phyloP scores from a whole-genome alignment of 2,329 filamentous ascomycete genomes.

The Aureobasidium lini region DNA sequence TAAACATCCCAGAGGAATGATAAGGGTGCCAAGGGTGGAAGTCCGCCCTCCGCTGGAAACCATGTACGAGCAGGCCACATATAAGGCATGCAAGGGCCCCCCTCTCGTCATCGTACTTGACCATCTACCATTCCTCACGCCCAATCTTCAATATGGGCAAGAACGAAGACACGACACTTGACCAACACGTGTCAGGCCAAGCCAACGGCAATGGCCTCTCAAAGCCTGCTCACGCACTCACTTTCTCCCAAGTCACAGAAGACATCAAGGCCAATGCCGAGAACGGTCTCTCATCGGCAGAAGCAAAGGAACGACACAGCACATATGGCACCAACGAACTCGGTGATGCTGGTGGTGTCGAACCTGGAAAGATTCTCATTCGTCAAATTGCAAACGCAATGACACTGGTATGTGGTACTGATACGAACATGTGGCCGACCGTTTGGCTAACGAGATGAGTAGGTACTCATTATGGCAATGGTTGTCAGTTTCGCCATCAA shows the following conservation, averaged over 20 bases:
- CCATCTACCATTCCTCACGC: not conserved
- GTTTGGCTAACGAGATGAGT: not conserved
- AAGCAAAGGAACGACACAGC: slow-evolving; percentile 52
- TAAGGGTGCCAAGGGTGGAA: slow-evolving; percentile 10
- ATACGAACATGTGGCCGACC: not conserved
- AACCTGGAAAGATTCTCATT: slow-evolving; percentile 63
- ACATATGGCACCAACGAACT: slow-evolving; percentile 63
- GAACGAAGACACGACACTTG: slow-evolving; percentile 28
- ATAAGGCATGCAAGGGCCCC: slow-evolving; percentile 10
- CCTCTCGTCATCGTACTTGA: not conserved
- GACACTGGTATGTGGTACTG: slow-evolving; percentile 49
- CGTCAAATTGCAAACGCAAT: slow-evolving; percentile 72
- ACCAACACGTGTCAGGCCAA: slow-evolving; percentile 37
- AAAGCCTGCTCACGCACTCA: slow-evolving; percentile 55
- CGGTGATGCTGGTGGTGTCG: slow-evolving; percentile 59
- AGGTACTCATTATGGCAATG: slow-evolving; percentile 42
- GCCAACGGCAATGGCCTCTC: slow-evolving; percentile 46
- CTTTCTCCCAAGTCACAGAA: slow-evolving; percentile 45
- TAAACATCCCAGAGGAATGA: slow-evolving; percentile 3
- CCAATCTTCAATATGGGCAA: slow-evolving; percentile 29
- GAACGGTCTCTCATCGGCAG: slow-evolving; percentile 54
- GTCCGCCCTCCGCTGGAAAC: not conserved
- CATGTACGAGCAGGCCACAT: not conserved
- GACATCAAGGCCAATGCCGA: slow-evolving; percentile 58
- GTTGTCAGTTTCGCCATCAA: slow-evolving; percentile 40